Evolutionary conservation across 1,284 basidiomycete genomes (phyloP), one percentile per base, ranked within the genome.

Genomic region (Quambalaria eucalypti): DNA sequence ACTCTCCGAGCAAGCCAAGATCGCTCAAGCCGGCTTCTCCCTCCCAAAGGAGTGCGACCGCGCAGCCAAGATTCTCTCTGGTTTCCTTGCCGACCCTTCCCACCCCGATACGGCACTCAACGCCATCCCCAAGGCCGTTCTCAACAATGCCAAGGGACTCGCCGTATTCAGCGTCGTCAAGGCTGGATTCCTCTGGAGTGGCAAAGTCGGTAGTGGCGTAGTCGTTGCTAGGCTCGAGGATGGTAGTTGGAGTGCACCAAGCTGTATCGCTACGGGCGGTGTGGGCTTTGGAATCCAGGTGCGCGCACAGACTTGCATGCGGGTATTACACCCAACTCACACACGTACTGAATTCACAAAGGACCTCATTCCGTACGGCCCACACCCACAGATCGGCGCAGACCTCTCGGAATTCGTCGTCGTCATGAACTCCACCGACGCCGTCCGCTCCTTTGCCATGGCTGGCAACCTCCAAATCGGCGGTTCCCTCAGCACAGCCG

Each of bases 381-480:
- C 21, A 14, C 30, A 14, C 33, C 33, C 9, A 33, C 30, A 88
- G 74, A 89, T 90, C 65, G 87, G 90, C 50, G 74, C 74, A 42
- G 80, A 81, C 54, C 61, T 81, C 21, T 80, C 80, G 25, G 81
- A 81, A 56, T 82, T 83, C 46, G 82, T 83, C 28, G 85, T 98
- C 73, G 90, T 98, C 28, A 85, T 98, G 76, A 97, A 97, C 80
- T 88, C 86, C 62, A 88, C 95, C 64, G 93, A 97, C 60, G 92
- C 93, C 25, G 90, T 98, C 48, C 83, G 85, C 48, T 90, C 95
- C 4, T 98, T 98, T 79, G 89, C 90, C 0, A 81, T 90, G 57
- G 90, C 90, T 21, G 95, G 95, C 4, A 98, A 98, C 75, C 83
- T 98, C 25, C 97, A 93, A 3, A 87, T 99, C 54, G 93, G 95